Evolutionary conservation across 306 rosid species (phyloP), one percentile per base, ranked within the genome.

Genomic region (Lagenaria siceraria): DNA sequence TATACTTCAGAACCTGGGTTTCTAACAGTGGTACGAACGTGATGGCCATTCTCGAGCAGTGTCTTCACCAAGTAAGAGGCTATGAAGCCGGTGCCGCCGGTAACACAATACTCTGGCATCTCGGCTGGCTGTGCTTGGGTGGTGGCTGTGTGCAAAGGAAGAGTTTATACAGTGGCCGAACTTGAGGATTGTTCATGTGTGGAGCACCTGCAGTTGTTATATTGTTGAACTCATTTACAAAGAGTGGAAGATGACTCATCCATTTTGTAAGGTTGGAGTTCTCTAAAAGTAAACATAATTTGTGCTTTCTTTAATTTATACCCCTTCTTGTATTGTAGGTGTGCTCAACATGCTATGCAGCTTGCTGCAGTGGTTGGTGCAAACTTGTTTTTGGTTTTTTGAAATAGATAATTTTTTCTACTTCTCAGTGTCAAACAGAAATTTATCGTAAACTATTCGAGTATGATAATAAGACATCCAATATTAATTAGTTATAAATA

Each of bases 81-180:
- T 40, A 93, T 84, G 91, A 93, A 85, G 3, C 98, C 94, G 51
- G 91, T 81, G 42, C 98, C 97, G 21, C 98, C 98, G 11, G 93
- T 93, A 0, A 93, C 93, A 10, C 93, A 91, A 77, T 86, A 93
- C 59, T 86, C 92, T 1, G 87, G 87, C 98, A 93, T 93, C 22
- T 85, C 72, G 52, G 1, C 52, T 68, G 5, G 76, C 11, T 63
- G 72, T 10, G 74, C 19, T 19, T 66, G 29, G 51, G 52, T 66
- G 31, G 12, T 22, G 1, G 52, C 4, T 38, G 73, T 65, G 73
- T 65, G 51, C 6, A 65, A 38, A 9, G 73, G 10, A 35, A 31
- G 51, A 36, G 72, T 64, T 64, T 64, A 64, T 64, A 35, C 27
- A 9, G 72, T 35, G 24, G 71, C 25, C 15, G n/a, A 1, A 0